Percentiles rank a stretch among this genome's conserved stretches.
Conservation (phyloP, 352 stramenopile species). For the Phytopythium oedochilum region DNA sequence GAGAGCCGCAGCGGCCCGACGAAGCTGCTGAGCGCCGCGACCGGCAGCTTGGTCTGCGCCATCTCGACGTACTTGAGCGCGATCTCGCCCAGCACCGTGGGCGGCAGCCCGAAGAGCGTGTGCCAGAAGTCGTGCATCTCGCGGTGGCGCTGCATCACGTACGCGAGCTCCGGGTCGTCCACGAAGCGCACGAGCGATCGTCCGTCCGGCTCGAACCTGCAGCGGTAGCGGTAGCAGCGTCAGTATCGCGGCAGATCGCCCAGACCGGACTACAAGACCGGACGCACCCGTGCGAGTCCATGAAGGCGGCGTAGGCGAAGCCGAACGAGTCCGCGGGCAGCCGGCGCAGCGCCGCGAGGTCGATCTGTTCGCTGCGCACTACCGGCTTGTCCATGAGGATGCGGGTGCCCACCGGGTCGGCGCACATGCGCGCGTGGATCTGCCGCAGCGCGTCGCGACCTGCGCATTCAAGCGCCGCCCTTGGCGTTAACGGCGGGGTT, state of each 20-base stretch:
- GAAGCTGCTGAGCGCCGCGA: constrained; percentile 91
- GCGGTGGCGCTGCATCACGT: constrained; percentile 95
- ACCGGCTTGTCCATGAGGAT: constrained; percentile 89
- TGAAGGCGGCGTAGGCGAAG: constrained; percentile 87
- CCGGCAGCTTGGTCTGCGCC: constrained; percentile 93
- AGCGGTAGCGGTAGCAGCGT: background rate
- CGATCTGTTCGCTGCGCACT: constrained; percentile 75
- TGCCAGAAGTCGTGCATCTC: constrained; percentile 97
- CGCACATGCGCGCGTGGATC: constrained; percentile 85
- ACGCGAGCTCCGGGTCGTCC: constrained; percentile 93
- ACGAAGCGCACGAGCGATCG: constrained; percentile 84
- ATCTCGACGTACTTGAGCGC: constrained; percentile 97
- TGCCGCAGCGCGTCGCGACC: constrained; percentile 77
- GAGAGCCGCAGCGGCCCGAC: constrained; percentile 85
- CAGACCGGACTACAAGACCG: background rate
- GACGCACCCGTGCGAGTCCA: constrained; percentile 79
- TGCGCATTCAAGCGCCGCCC: background rate
- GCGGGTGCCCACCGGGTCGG: constrained; percentile 71
- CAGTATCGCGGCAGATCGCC: background rate
- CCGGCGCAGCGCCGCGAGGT: constrained; percentile 54
- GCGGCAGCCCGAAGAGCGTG: constrained; percentile 91
- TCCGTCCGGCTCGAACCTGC: constrained; percentile 86
- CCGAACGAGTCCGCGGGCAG: constrained; percentile 87
- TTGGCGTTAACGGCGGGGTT: too few relatives aligned
- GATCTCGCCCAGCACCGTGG: constrained; percentile 95